Percentiles rank a stretch among this genome's conserved stretches.
These are phyloP conservation scores for Saccharomyces uvarum DNA, from an alignment of 1,139 yeast species.

Conservation along the genomic window DNA sequence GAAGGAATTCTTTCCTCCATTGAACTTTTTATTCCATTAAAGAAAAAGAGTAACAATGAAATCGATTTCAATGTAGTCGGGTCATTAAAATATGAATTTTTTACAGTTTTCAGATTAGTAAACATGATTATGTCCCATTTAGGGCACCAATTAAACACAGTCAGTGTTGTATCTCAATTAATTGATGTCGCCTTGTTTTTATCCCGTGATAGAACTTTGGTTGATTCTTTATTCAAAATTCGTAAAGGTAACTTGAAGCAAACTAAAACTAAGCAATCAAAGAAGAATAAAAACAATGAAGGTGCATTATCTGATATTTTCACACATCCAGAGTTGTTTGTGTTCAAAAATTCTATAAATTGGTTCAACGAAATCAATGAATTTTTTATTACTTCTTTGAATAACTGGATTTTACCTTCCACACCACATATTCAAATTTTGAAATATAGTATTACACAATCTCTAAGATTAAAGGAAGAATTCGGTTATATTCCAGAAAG, in stretches of 20 bases:
- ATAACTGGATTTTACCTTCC: constrained; percentile 48
- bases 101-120: constrained; percentile 16
- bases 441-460: constrained; percentile 41
- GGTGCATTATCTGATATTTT: constrained; percentile 55
- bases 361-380: constrained; percentile 38
- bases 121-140: constrained; percentile 16
- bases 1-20: constrained; percentile 42
- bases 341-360: constrained; percentile 35
- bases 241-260: constrained; percentile 10
- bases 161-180: constrained; percentile 32
- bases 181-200: constrained; percentile 32
- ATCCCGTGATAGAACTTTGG: constrained; percentile 28
- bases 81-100: constrained; percentile 20
- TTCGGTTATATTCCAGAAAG: constrained; percentile 24
- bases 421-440: constrained; percentile 57
- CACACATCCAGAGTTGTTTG: constrained; percentile 58
- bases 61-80: constrained; percentile 30
- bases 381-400: constrained; percentile 46
- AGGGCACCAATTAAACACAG: constrained; percentile 31
- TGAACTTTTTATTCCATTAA: constrained; percentile 48
- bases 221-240: constrained; percentile 22
- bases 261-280: constrained; percentile 11
- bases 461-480: constrained; percentile 23
- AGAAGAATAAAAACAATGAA: constrained; percentile 32
- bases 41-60: constrained; percentile 19